Conservation (phyloP, 352 stramenopile genomes). For the Globisporangium mamillatum region DNA sequence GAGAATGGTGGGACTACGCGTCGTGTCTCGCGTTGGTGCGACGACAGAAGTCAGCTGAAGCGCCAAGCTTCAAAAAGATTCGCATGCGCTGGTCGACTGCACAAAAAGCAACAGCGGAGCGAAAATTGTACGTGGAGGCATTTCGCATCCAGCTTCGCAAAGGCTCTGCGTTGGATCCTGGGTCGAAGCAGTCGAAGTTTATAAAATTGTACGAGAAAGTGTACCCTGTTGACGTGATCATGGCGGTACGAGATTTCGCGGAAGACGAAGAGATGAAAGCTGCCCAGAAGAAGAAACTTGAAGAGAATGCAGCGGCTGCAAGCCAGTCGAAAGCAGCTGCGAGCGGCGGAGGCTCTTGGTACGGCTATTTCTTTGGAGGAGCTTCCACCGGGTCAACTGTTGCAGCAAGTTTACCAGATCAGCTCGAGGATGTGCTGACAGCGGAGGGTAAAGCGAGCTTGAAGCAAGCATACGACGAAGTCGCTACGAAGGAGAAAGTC, state of each 20-base stretch:
- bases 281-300: conserved; percentile 26
- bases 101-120: conserved; percentile 47
- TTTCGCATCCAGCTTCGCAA: conserved; percentile 55
- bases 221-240: conserved; percentile 69
- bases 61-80: not conserved
- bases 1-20: conserved; percentile 81
- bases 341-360: conserved; percentile 55
- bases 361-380: conserved; percentile 76
- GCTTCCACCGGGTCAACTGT: conserved; percentile 10
- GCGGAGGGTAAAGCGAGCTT: conserved; percentile 64
- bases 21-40: conserved; percentile 43
- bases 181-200: conserved; percentile 38
- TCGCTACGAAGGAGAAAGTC: conserved; percentile 45
- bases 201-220: conserved; percentile 52
- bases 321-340: conserved; percentile 16
- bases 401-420: conserved; percentile 19
- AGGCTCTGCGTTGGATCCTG: conserved; percentile 30
- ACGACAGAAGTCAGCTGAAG: conserved; percentile 15
- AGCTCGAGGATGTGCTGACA: conserved; percentile 47
- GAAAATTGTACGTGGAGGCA: conserved; percentile 54
- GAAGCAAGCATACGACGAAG: conserved; percentile 75
- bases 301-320: conserved; percentile 26
- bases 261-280: conserved; percentile 49
- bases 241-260: conserved; percentile 53
- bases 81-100: conserved; percentile 58